Conservation (phyloP, 2,329 filamentous ascomycete species). For the Cytospora mali region DNA sequence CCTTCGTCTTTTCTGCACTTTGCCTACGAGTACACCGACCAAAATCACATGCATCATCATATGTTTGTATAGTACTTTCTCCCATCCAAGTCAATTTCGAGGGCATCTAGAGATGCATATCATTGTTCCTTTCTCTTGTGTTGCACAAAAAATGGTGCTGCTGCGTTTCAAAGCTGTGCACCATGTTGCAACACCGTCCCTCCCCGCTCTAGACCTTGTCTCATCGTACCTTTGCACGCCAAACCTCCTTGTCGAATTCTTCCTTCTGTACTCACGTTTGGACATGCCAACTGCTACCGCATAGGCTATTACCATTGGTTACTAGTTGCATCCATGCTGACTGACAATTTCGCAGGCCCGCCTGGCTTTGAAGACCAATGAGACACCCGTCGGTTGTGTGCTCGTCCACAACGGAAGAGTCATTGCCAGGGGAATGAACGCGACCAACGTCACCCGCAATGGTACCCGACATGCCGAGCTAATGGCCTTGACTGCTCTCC, state of each 20-base stretch:
- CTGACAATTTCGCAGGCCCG: conserved; percentile 63
- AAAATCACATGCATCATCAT: not conserved
- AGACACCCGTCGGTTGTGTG: conserved; percentile 96
- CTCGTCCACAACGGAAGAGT: conserved; percentile 79
- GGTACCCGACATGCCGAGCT: conserved; percentile 96
- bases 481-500: conserved; percentile 70
- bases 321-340: conserved; percentile 21
- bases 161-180: conserved; percentile 33
- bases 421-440: conserved; percentile 93
- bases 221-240: not conserved
- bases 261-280: not conserved
- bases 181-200: not conserved
- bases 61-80: not conserved
- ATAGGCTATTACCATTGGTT: conserved; percentile 3
- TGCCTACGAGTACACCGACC: not conserved
- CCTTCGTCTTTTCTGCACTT: conserved; percentile 12
- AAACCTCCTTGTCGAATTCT: not conserved
- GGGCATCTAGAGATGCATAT: not conserved
- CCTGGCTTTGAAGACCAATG: conserved; percentile 79
- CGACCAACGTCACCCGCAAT: conserved; percentile 87
- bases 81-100: not conserved
- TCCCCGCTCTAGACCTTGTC: not conserved
- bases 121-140: conserved; percentile 11
- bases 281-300: not conserved
- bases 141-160: conserved; percentile 17